Evolutionary conservation across 495 filamentous ascomycete species (phyloP), one percentile per base, ranked within the genome.

Genomic region (Hypoxylon rickii): DNA sequence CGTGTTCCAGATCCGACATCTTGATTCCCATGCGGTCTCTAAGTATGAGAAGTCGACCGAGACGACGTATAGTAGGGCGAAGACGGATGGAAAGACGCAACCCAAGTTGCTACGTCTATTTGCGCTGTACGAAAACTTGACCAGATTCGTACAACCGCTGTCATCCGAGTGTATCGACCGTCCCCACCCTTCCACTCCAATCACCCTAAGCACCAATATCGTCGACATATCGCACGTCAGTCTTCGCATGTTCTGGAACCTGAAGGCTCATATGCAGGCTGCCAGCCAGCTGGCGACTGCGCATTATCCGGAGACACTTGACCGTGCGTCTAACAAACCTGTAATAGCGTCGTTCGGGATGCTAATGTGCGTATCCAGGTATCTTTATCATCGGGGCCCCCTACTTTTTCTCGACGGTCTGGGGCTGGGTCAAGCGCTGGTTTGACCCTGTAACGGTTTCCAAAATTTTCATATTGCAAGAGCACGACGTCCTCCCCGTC

Each of bases 401-500:
- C 3, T 78, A 83, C 36, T 96, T 95, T 79, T 96, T 96, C 75
- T 89, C 89, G 21, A 95, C 91, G 8, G 89, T 96, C 44, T 96
- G 92, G 92, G 82, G 88, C 57, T 96, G 92, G 92, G 87, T 95
- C 72, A 95, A 96, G 77, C 85, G 86, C 65, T 96, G 92, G 92
- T 96, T 96, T 67, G 92, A 96, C 73, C 92, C 92, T 19, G 87
- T 88, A 51, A 96, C 92, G 38, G 89, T 90, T 2, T 91, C 88
- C 55, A 96, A 96, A 73, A 96, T 96, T 64, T 93, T 96, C 68
- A 91, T 96, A 58, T 82, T 96, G 51, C 78, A 78, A 43, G 72
- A 83, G 17, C 63, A 79, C 24, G 86, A 94, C 69, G 83, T 94
- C 45, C 76, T 85, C 44, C 75, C 85, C 4, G 92, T 89, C 3